phyloP scores from a whole-genome alignment of 768 basidiomycete species.

The Boletus pseudo-olivaceus region DNA sequence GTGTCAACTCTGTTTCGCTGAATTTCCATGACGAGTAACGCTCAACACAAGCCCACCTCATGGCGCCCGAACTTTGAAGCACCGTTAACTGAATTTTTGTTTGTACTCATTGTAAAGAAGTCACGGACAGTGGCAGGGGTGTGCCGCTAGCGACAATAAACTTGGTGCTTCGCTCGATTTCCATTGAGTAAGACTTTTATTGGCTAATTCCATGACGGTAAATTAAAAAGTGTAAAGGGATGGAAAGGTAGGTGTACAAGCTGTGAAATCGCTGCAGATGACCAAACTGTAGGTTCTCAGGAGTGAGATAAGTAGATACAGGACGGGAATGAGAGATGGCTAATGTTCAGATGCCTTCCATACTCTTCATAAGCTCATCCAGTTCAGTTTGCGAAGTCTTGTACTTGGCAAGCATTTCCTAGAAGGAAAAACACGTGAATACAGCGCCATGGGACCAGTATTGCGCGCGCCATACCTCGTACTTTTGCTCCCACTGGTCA shows the following conservation, averaged over 20 bases:
- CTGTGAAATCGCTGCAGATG: constrained; percentile 17
- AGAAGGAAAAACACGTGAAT: constrained; percentile 14
- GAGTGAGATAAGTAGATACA: constrained; percentile 5
- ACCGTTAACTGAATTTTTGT: background rate
- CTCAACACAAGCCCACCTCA: background rate
- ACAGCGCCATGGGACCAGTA: background rate
- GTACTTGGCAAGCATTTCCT: constrained; percentile 76
- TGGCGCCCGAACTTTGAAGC: background rate
- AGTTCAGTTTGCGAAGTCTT: constrained; percentile 72
- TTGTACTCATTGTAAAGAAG: background rate
- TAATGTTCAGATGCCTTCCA: constrained; percentile 60
- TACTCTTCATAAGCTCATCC: constrained; percentile 73
- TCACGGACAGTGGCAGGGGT: too few relatives aligned
- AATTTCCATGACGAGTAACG: constrained; percentile 54
- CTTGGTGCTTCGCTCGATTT: background rate
- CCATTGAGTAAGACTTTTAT: constrained; percentile 3
- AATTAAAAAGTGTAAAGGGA: constrained; percentile 22
- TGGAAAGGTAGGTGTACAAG: constrained; percentile 21
- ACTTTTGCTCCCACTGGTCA: constrained; percentile 92
- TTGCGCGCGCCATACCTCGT: constrained; percentile 60
- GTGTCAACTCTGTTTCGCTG: constrained; percentile 86
- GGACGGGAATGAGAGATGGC: background rate
- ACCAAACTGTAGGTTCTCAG: constrained; percentile 4
- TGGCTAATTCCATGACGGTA: constrained; percentile 17
- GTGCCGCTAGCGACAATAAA: background rate